Conservation (phyloP, 805 yeast species). For the Tetrapisispora phaffii region DNA sequence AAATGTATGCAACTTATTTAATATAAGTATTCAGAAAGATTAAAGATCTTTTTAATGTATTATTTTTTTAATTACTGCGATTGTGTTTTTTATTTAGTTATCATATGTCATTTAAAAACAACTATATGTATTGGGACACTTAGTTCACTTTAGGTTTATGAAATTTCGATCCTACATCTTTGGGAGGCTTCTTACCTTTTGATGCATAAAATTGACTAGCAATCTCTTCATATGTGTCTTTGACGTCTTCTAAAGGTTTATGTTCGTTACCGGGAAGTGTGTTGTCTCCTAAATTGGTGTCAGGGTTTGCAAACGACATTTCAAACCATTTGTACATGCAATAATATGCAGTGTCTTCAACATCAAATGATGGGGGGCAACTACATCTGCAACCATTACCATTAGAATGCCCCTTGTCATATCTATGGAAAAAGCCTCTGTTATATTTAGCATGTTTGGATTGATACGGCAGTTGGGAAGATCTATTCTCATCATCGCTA, state of each 20-base stretch:
- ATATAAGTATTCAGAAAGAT: conserved; percentile 2
- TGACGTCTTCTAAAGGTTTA: conserved; percentile 3
- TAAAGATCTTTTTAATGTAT: conserved; percentile 1
- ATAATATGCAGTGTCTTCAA: conserved; percentile 45
- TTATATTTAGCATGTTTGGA: conserved; percentile 20
- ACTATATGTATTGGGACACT: background rate
- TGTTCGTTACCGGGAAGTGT: conserved; percentile 5
- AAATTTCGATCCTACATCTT: background rate
- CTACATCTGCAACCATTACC: conserved; percentile 83
- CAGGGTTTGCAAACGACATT: conserved; percentile 6
- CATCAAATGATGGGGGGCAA: conserved; percentile 51
- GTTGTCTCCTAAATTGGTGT: background rate
- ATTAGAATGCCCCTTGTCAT: conserved; percentile 30
- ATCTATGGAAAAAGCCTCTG: conserved; percentile 18
- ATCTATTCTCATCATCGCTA: conserved; percentile 2
- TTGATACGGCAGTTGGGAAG: conserved; percentile 40
- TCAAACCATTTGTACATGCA: conserved; percentile 47
- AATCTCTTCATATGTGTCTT: background rate
- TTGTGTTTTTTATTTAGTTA: background rate
- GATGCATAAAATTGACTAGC: background rate
- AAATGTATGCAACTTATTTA: conserved; percentile 1
- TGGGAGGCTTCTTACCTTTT: background rate
- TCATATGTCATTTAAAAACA: background rate
- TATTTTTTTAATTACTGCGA: background rate
- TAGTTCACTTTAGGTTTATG: background rate